Percentiles rank a stretch among this genome's conserved stretches.
These are phyloP conservation scores for Penicillium occitanis DNA, from an alignment of 2,329 filamentous ascomycete species.

Conservation along the genomic window DNA sequence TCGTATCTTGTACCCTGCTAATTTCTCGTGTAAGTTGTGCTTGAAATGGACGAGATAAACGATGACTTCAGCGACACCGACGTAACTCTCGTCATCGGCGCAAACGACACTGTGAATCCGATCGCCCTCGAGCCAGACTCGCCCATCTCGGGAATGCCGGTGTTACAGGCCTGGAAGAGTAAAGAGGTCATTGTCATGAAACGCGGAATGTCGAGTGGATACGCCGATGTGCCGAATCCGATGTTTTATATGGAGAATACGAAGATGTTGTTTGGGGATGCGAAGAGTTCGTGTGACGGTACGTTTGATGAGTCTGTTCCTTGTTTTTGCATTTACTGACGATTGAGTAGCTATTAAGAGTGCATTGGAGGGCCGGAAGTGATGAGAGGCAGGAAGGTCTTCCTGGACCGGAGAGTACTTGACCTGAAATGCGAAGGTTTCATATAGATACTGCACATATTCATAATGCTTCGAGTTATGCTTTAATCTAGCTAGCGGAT, in stretches of 20 bases:
- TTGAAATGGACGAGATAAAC: constrained; percentile 97
- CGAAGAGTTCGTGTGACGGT: constrained; percentile 80
- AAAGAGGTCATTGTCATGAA: constrained; percentile 95
- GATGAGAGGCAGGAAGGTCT: background rate
- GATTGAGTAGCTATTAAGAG: constrained; percentile 20
- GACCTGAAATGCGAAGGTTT: background rate
- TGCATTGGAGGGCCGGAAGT: constrained; percentile 20
- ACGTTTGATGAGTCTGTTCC: constrained; percentile 31
- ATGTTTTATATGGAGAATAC: constrained; percentile 92
- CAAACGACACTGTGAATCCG: constrained; percentile 90
- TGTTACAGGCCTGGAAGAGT: constrained; percentile 89
- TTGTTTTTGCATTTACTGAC: background rate
- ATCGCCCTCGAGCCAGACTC: constrained; percentile 81
- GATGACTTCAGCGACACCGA: constrained; percentile 86
- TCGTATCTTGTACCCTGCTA: background rate
- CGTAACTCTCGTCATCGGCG: constrained; percentile 82
- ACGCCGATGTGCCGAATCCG: constrained; percentile 86
- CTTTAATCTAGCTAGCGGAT: background rate
- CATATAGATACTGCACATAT: constrained; percentile 2
- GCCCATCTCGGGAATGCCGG: constrained; percentile 88
- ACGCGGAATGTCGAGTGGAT: constrained; percentile 82
- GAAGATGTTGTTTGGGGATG: constrained; percentile 90
- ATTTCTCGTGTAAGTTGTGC: constrained; percentile 56
- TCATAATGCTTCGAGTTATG: background rate
- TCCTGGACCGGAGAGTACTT: background rate